Base-by-base conservation (phyloP, 345 rosid genomes). In the Mercurialis annua region DNA sequence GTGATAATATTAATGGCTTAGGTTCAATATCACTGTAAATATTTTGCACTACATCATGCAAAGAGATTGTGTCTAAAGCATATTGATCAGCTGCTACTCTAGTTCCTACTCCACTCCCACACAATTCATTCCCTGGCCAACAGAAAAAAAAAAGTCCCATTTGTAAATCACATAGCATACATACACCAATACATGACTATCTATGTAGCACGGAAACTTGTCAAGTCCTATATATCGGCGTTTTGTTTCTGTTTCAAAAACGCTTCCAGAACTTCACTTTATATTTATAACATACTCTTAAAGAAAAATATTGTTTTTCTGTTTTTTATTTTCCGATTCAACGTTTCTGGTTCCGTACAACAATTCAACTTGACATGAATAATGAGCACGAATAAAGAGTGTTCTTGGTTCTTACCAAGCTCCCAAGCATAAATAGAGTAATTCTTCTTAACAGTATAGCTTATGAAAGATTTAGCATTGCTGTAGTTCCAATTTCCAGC, bases 101-200 rank as follows among this genome's bases (percentile, higher is more conserved):
- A 42, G 92, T 73, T 69, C 98, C 99, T 24, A 91, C 82, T 55
- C 99, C 98, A 49, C 44, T 63, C 66, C 96, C 95, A 65, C 96
- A 52, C 79, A 94, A 68, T 73, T 94, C 99, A 78, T 91, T 91
- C 31, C 99, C 99, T 94, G 73, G 61, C 20, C 66, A 70, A 34
- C 17, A 4, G 40, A 34, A 34, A 34, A 40, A 69, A 38, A 66
- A 18, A 48, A 10, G 38, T 31, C 23, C 21, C 20, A 6, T 50
- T 26, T 21, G 5, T 51, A 53, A 34, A 44, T 64, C 14, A 31
- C 3, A 43, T 16, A 16, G 5, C 21, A n/a, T 4, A 2, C 21
- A n/a, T 4, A 40, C 12, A 40, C 44, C 44, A 40, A 4, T n/a
- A n/a, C n/a, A n/a, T n/a, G n/a, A n/a, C n/a, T n/a, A n/a, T n/a